Percentiles rank a stretch among this genome's conserved stretches.
Conservation (phyloP, 768 basidiomycete species). For the Hygrocybe coccinea region DNA sequence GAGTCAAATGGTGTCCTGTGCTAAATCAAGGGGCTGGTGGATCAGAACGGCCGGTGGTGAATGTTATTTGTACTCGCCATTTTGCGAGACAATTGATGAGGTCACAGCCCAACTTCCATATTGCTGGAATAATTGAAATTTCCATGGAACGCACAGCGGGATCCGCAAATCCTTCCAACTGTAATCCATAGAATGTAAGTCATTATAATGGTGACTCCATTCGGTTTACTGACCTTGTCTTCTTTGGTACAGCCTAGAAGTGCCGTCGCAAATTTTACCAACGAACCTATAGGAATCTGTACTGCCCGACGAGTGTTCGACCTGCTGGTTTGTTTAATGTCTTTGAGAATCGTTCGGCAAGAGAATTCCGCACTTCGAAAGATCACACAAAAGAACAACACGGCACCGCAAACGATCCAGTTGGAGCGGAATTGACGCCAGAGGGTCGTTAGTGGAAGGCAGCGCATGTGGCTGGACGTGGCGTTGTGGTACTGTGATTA, state of each 20-base stretch:
- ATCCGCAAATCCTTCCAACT: slow-evolving; percentile 52
- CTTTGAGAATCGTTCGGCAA: not conserved
- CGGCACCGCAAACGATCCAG: slow-evolving; percentile 58
- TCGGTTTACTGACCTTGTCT: slow-evolving; percentile 34
- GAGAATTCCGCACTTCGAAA: slow-evolving; percentile 45
- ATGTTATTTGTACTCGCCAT: slow-evolving; percentile 36
- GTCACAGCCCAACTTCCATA: slow-evolving; percentile 52
- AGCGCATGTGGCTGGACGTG: not conserved
- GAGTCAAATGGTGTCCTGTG: slow-evolving; percentile 47
- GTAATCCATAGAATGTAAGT: not conserved
- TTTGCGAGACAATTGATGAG: slow-evolving; percentile 45
- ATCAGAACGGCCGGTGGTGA: not conserved
- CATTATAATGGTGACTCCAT: not conserved
- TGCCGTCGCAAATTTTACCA: slow-evolving; percentile 49
- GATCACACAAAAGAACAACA: slow-evolving; percentile 44
- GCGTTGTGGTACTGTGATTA: not conserved
- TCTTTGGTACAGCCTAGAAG: slow-evolving; percentile 48
- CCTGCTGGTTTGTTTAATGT: slow-evolving; percentile 32
- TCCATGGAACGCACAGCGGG: slow-evolving; percentile 51
- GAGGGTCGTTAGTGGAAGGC: slow-evolving; percentile 39
- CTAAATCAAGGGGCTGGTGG: slow-evolving; percentile 32
- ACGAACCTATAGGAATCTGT: slow-evolving; percentile 59
- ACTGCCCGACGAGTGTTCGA: slow-evolving; percentile 57
- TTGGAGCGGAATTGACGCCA: slow-evolving; percentile 48
- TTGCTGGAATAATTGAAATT: slow-evolving; percentile 41